Conservation (phyloP, 768 basidiomycete species). For the Kwoniella botswanensis region DNA sequence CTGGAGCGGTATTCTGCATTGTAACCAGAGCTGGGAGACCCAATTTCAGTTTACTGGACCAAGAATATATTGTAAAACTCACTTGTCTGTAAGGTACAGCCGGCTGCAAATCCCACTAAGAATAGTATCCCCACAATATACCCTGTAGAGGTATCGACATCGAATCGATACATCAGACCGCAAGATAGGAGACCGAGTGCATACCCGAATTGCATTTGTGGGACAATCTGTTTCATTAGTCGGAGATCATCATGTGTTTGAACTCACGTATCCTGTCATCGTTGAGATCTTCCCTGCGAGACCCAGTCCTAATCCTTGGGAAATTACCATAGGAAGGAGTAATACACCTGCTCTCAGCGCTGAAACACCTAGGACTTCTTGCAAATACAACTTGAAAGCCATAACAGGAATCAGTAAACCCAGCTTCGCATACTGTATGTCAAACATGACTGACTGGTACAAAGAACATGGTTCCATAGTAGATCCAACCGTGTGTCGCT, state of each 20-base stretch:
- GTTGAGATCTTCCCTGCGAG: background rate
- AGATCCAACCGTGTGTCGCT: too few species aligned
- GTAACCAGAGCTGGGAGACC: background rate
- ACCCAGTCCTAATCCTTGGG: background rate
- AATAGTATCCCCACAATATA: background rate
- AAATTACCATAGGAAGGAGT: background rate
- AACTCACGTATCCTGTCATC: background rate
- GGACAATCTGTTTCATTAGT: background rate
- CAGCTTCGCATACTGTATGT: too few species aligned
- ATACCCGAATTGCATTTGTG: background rate
- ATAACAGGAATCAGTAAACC: too few species aligned
- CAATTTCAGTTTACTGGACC: background rate
- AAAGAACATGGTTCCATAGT: too few species aligned
- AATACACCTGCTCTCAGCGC: background rate
- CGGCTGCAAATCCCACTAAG: background rate
- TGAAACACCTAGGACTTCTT: background rate
- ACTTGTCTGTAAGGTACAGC: background rate
- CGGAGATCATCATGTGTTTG: background rate
- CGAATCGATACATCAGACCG: background rate
- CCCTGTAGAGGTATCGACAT: background rate
- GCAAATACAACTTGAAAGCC: background rate
- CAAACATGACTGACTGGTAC: too few species aligned
- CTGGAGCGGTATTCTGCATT: background rate
- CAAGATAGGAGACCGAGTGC: background rate
- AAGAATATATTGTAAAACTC: background rate